Evolutionary conservation across 129 eudicot genomes (phyloP).

Genomic region (Deinandra increscens): DNA sequence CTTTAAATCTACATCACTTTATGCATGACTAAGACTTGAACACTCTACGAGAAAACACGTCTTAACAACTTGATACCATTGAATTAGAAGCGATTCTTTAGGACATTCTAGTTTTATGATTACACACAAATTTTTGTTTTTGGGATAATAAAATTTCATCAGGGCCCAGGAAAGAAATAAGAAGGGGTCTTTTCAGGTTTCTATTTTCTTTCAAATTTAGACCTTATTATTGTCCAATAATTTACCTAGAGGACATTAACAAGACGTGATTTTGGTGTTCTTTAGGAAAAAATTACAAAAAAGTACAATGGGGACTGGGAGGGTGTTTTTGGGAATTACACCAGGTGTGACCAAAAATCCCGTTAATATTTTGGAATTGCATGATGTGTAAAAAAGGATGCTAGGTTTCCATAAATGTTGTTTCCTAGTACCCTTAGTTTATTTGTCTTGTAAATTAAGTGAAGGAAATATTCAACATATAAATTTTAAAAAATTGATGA

Average conservation of each 20-base stretch:
- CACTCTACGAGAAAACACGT: too few relatives aligned
- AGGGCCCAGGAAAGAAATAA: background rate
- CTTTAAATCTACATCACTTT: too few relatives aligned
- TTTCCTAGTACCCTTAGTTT: slow-evolving; percentile 27
- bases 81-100: background rate
- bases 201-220: background rate
- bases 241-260: background rate
- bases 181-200: background rate
- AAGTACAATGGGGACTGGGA: background rate
- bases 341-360: slow-evolving; percentile 32
- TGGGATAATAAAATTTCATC: slow-evolving; percentile 24
- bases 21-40: too few relatives aligned
- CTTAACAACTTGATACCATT: too few relatives aligned
- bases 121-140: slow-evolving; percentile 32
- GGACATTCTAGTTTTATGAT: slow-evolving; percentile 38
- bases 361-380: slow-evolving; percentile 34
- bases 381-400: slow-evolving; percentile 40
- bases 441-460: slow-evolving; percentile 14
- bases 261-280: background rate
- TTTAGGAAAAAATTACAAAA: background rate
- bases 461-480: slow-evolving; percentile 19
- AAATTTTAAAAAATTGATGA: background rate
- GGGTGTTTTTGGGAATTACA: slow-evolving; percentile 36
- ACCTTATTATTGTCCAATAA: background rate
- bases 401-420: slow-evolving; percentile 33